Conservation (phyloP, 2,329 filamentous ascomycete species). For the Colletotrichum filicis region DNA sequence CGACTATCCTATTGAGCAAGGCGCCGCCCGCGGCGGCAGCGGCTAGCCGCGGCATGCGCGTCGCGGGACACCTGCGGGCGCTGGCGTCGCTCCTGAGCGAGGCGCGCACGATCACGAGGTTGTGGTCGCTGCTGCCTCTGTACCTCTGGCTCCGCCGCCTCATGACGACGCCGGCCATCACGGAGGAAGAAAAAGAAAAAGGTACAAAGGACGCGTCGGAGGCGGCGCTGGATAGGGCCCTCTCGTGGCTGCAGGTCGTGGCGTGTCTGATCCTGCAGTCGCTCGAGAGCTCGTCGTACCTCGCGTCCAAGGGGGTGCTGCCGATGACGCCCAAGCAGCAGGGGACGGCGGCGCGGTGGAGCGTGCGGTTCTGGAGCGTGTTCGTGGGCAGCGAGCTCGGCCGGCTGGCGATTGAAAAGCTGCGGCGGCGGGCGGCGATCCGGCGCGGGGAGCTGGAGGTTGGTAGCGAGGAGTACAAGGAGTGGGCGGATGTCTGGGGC, state of each 20-base stretch:
- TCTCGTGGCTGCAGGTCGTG: conserved; percentile 76
- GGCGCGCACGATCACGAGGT: conserved; percentile 76
- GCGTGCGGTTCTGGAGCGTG: conserved; percentile 81
- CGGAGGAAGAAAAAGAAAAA: conserved; percentile 42
- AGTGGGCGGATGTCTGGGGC: conserved; percentile 66
- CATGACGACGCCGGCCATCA: conserved; percentile 45
- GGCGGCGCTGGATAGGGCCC: conserved; percentile 52
- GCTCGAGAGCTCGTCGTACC: conserved; percentile 85
- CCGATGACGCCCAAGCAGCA: conserved; percentile 66
- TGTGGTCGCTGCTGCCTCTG: conserved; percentile 82
- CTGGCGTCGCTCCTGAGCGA: conserved; percentile 77
- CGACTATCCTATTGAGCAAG: conserved; percentile 57
- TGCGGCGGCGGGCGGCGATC: conserved; percentile 45
- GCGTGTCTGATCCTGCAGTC: conserved; percentile 78
- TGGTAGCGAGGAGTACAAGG: conserved; percentile 54
- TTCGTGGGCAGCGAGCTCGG: conserved; percentile 83
- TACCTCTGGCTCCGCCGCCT: conserved; percentile 73
- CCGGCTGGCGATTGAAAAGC: conserved; percentile 65
- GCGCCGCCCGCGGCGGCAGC: conserved; percentile 48
- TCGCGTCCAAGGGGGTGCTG: conserved; percentile 79
- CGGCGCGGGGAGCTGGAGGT: conserved; percentile 41
- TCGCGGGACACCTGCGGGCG: conserved; percentile 65
- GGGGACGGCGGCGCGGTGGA: conserved; percentile 74
- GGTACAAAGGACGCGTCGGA: conserved; percentile 48
- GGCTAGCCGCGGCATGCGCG: conserved; percentile 57